phyloP scores from a whole-genome alignment of 2,329 filamentous ascomycete species.

The Ophiostoma triangulosporum region DNA sequence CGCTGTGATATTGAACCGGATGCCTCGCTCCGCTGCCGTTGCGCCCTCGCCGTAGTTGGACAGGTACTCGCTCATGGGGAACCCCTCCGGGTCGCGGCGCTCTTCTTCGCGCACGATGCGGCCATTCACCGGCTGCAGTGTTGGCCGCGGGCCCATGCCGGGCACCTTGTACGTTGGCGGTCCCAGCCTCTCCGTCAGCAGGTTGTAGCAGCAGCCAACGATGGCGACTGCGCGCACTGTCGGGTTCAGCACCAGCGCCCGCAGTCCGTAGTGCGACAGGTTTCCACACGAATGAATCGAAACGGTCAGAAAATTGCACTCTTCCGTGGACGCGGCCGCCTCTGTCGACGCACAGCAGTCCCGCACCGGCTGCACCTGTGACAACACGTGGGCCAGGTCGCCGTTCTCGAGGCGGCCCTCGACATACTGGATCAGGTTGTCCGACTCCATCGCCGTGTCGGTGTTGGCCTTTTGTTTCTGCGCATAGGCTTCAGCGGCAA shows the following conservation, averaged over 20 bases:
- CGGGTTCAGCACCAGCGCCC: conserved; percentile 72
- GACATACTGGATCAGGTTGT: conserved; percentile 64
- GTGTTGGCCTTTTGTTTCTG: conserved; percentile 17
- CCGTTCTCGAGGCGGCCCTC: conserved; percentile 62
- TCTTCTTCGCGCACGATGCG: conserved; percentile 55
- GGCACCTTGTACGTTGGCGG: conserved; percentile 79
- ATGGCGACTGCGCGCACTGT: conserved; percentile 83
- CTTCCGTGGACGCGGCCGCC: not conserved
- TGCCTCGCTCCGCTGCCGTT: conserved; percentile 44
- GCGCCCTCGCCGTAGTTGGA: conserved; percentile 28
- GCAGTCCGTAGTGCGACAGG: conserved; percentile 85
- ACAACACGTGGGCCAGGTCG: conserved; percentile 54
- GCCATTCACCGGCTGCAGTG: conserved; percentile 50
- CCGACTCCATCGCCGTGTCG: conserved; percentile 39
- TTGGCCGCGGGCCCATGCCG: conserved; percentile 48
- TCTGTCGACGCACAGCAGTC: not conserved
- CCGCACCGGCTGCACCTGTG: conserved; percentile 44
- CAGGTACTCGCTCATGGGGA: conserved; percentile 74
- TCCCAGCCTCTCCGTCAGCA: conserved; percentile 78
- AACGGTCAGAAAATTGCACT: conserved; percentile 58
- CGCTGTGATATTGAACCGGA: conserved; percentile 87
- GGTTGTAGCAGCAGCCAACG: conserved; percentile 96
- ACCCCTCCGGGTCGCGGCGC: conserved; percentile 76
- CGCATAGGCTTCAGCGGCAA: conserved; percentile 7
- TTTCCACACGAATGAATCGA: conserved; percentile 97